Evolutionary conservation across 768 basidiomycete species (phyloP), one percentile per base, ranked within the genome.

Genomic region (Collybia sordida): DNA sequence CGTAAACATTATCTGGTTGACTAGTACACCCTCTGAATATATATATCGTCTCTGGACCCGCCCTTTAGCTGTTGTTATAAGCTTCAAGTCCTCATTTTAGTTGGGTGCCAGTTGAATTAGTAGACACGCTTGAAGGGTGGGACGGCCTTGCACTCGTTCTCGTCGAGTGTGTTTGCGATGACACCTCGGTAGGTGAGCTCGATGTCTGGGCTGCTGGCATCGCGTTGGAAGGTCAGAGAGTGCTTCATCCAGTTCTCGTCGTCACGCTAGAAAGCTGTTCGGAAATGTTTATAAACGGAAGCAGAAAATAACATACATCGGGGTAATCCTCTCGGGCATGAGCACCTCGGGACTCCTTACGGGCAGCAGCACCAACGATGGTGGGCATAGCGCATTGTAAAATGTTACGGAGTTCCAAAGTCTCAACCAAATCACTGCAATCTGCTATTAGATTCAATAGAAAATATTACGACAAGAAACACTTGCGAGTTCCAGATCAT

Each of bases 401-500:
- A 56, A 97, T 75, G 73, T 98, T 99, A 68, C 95, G 88, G 35
- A 98, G 86, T 68, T 99, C 97, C 47, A 98, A 81, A 8, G 95
- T 98, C 74, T 99, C 97, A 54, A 98, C 80, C 51, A 99, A 86
- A 67, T 99, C 97, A 58, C 93, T 95, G 58, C 3, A 52, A 54
- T 19, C 36, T n/a, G 41, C 54, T 28, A 25, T 50, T 28, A 45
- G 38, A 23, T 52, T 39, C 21, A 23, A 54, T 23, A 34, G 28
- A 34, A 12, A 23, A 14, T 54, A 34, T 31, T 44, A 27, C n/a
- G 39, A 27, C 34, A 42, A n/a, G 44, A 22, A 21, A 36, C 17
- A 64, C 92, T 55, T 62, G 96, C 94, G 93, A 92, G 75, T 98
- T 98, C 97, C 96, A 99, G 70, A 98, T 97, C 95, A 98, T 91